Base-by-base conservation (phyloP, 2,329 filamentous ascomycete species). In the Chrysosporium queenslandicum region DNA sequence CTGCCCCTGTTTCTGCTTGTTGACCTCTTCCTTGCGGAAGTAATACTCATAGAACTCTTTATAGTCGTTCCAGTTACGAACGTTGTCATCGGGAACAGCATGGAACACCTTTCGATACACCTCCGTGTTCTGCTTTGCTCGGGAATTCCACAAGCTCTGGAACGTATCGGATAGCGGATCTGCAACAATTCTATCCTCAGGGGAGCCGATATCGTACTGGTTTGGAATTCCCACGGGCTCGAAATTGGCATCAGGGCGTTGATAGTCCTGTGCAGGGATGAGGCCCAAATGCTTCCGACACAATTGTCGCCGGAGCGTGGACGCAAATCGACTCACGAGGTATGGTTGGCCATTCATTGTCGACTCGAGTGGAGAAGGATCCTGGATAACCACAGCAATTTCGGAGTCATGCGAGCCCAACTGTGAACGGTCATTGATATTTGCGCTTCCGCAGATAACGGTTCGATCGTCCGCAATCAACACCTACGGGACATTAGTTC, bases 261-360 rank as follows among this genome's bases (percentile, higher is more conserved):
- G 79, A 54, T 84, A 75, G 16, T 82, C 74, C 64, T 96, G 88
- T 0, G 86, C 78, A 3, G 78, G 81, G 2, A 96, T 69, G 2
- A 96, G 75, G 0, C 91, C 91, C 11, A 96, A 73, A 66, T 97
- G 91, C 69, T 96, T 91, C 59, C 90, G 82, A 81, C 87, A 95
- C 57, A 96, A 80, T 65, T 89, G 82, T 32, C 90, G 81, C 20
- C 91, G 85, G 9, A 96, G 82, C 1, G 84, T 87, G 4, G 87
- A 74, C 1, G 89, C 89, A 63, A 91, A 90, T 53, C 79, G 77
- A 7, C 82, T 83, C 6, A 87, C 91, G 29, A 75, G 77, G 72
- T 78, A 94, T 0, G 80, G 80, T 20, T 76, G 72, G 2, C 87
- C 86, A 57, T 83, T 77, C 86, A 95, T 94, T 55, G 68, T 71